Evolutionary conservation across 1,284 basidiomycete species (phyloP).

Genomic region (Cryptococcus jaspeensis): DNA sequence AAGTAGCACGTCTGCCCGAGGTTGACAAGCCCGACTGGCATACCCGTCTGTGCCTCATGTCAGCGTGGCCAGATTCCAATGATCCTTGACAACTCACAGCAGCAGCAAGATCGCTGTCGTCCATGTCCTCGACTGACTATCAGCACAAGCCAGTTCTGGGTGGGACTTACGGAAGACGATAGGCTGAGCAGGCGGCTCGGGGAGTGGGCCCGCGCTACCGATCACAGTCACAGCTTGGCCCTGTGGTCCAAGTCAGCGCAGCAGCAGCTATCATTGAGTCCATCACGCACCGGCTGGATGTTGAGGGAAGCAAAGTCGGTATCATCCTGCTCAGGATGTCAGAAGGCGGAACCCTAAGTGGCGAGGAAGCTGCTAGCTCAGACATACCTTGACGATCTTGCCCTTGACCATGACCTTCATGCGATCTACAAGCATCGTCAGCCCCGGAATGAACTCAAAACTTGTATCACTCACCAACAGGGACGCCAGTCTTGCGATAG

Average conservation of each 20-base stretch:
- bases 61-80: neutral
- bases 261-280: neutral
- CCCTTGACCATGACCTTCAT: constrained; percentile 99
- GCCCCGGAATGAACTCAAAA: neutral
- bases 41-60: constrained; percentile 57
- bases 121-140: constrained; percentile 19
- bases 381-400: constrained; percentile 55
- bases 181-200: constrained; percentile 75
- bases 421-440: constrained; percentile 58
- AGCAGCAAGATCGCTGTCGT: constrained; percentile 9
- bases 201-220: constrained; percentile 87
- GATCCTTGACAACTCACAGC: constrained; percentile 4
- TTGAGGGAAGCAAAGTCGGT: constrained; percentile 65
- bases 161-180: constrained; percentile 65
- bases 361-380: constrained; percentile 1
- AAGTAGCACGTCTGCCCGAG: constrained; percentile 64
- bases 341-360: neutral
- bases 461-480: constrained; percentile 50
- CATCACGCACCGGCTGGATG: constrained; percentile 21
- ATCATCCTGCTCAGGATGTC: constrained; percentile 63
- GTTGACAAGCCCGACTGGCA: constrained; percentile 39
- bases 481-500: constrained; percentile 79
- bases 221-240: constrained; percentile 61
- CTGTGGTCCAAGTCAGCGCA: constrained; percentile 52
- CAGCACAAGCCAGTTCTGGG: constrained; percentile 49